Evolutionary conservation across 495 filamentous ascomycete genomes (phyloP), one percentile per base, ranked within the genome.

Genomic region (Trichoderma orchidacearum): DNA sequence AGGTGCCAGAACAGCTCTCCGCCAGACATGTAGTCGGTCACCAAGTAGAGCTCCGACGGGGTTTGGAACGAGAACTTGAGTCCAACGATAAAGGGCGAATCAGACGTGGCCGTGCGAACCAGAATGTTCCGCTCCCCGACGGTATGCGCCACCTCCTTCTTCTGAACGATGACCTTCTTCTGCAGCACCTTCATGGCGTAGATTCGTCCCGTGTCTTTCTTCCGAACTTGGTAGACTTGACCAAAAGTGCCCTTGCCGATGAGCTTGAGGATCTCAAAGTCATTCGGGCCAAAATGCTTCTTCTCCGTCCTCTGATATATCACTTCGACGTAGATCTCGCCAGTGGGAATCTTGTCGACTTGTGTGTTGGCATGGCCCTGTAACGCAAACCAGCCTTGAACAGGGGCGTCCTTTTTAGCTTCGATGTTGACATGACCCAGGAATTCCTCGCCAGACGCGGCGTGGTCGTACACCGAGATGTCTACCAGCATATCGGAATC

Each of bases 21-120:
- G 4, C 93, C 93, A 4, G 94, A 97, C 93, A 99, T 97, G 75
- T 95, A 99, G 66, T 96, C 94, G n/a, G 94, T 97, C 25, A 99
- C 94, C 1, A 99, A 77, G 67, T 96, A 97, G 1, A 99, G 81
- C 66, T 99, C 93, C 11, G 90, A 91, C 4, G 91, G 89, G 0
- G 93, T 97, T 66, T 99, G 93, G 73, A 99, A 99, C 1, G 93
- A 98, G 67, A 97, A 98, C 64, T 98, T 98, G 62, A 98, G 77
- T 12, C 93, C 93, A 23, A 98, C 93, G 61, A 98, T 98, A 68
- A 98, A 98, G 0, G 92, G 90, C 12, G 93, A 98, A 54, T 96
- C 89, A 21, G 91, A 82, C 77, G 86, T 97, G 31, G 93, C 94
- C 13, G 93, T 98, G 52, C 93, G 85, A 25, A 98, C 93, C 34